A percentile compares a stretch with the other conserved stretches of the same genome.
These are phyloP conservation scores for Fusarium ramigenum DNA, from an alignment of 2,329 filamentous ascomycete species.

Conservation along the genomic window DNA sequence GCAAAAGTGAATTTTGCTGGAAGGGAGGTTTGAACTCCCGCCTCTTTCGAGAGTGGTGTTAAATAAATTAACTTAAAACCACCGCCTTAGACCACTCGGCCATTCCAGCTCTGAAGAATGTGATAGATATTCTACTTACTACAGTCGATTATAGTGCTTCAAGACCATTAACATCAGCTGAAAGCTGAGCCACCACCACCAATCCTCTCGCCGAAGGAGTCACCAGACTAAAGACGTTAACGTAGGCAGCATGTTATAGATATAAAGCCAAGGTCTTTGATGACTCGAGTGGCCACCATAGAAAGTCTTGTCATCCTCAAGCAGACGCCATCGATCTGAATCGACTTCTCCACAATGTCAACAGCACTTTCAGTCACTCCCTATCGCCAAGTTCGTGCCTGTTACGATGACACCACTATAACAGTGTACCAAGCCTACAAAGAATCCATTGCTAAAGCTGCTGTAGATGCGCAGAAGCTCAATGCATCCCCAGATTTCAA, in stretches of 20 bases:
- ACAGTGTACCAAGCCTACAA: slow-evolving; percentile 72
- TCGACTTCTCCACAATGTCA: slow-evolving; percentile 22
- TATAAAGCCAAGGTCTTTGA: not conserved
- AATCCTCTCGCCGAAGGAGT: slow-evolving; percentile 29
- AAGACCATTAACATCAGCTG: not conserved
- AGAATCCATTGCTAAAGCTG: slow-evolving; percentile 60
- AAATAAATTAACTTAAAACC: not conserved
- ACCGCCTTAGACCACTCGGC: slow-evolving; percentile 7
- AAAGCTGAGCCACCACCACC: slow-evolving; percentile 10
- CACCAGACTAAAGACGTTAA: not conserved
- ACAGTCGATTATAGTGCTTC: accelerated
- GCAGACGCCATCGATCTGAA: not conserved
- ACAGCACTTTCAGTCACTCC: slow-evolving; percentile 35
- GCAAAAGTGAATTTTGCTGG: not conserved
- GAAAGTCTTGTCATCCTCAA: not conserved
- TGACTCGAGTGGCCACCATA: not conserved
- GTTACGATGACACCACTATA: slow-evolving; percentile 60
- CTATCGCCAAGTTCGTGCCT: slow-evolving; percentile 63
- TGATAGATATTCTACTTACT: not conserved
- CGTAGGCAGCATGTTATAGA: not conserved
- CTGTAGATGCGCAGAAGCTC: slow-evolving; percentile 61
- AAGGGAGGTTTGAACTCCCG: slow-evolving; percentile 7
- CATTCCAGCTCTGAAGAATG: not conserved
- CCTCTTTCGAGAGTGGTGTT: slow-evolving; percentile 9
- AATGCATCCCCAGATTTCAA: slow-evolving; percentile 62